Conservation (phyloP, 257 asterid species). For the Orobanche coerulescens region DNA sequence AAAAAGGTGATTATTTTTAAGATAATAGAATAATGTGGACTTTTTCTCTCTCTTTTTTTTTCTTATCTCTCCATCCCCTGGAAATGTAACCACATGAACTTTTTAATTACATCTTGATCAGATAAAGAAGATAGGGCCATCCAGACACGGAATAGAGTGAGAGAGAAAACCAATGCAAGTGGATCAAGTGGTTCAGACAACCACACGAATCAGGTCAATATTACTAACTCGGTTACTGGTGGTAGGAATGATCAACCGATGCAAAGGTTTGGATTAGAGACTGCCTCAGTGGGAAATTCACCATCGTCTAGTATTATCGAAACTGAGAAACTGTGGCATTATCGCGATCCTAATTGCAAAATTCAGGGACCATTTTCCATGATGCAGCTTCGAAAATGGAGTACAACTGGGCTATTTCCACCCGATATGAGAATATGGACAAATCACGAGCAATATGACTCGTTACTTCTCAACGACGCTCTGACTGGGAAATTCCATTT, state of each 20-base stretch:
- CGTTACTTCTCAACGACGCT: conserved; percentile 62
- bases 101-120: conserved; percentile 31
- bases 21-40: conserved; percentile 12
- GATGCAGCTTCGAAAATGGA: conserved; percentile 80
- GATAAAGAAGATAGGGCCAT: conserved; percentile 44
- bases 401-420: conserved; percentile 75
- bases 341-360: conserved; percentile 85
- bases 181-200: conserved; percentile 32
- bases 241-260: conserved; percentile 33
- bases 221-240: conserved; percentile 19
- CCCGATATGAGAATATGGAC: conserved; percentile 89
- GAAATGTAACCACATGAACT: conserved; percentile 16
- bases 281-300: conserved; percentile 27
- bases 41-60: neutral
- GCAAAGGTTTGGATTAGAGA: conserved; percentile 40
- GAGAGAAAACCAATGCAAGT: conserved; percentile 30
- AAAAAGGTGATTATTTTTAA: conserved; percentile 31
- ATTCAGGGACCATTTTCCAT: conserved; percentile 94
- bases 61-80: neutral
- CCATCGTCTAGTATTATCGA: conserved; percentile 42
- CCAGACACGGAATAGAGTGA: conserved; percentile 24
- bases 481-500: conserved; percentile 46
- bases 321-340: conserved; percentile 84
- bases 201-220: conserved; percentile 28
- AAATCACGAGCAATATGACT: conserved; percentile 60